Base-by-base conservation (phyloP, 176 grass and related monocot species). In the Lolium rigidum region DNA sequence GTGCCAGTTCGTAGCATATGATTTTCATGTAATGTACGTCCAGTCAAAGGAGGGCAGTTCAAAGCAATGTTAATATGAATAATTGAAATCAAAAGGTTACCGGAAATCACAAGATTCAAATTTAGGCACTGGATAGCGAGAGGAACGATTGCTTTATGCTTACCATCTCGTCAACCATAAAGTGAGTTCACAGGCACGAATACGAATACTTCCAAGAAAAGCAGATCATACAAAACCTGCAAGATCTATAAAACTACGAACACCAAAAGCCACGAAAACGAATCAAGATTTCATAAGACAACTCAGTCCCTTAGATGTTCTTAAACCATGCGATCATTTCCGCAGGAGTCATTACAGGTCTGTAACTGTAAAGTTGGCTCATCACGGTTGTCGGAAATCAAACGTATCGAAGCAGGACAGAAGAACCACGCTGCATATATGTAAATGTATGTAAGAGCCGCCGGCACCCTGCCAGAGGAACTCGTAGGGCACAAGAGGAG, bases 311-410 rank as follows among this genome's bases (percentile, higher is more conserved):
- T 91, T 94, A 89, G 92, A 94, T 94, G 86, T 91, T 94, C 90
- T 87, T 91, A 59, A 78, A 89, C 77, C 86, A 67, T 94, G 89
- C 80, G 86, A 94, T 94, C 92, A 94, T 92, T 2, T 87, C 90
- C 87, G 77, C 92, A 94, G 78, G 87, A 92, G 85, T 92, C 90
- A 92, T 94, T 94, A 92, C 90, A 94, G 90, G 93, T 94, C 90
- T 87, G 87, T 89, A 88, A 74, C 70, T 74, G 70, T 49, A 74
- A 15, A 74, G 15, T 46, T 46, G 75, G 76, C 83, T 90, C 87
- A 92, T 89, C 87, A 87, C 56, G 3, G 84, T 87, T 90, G 67
- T 39, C 13, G 13, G 4, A 13, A 31, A 51, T 43, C 4, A 4
- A 20, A 46, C 1, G 2, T 13, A 65, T 15, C 21, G 5, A 37